Conservation (phyloP, 495 filamentous ascomycete species). For the Neurospora cerealis region DNA sequence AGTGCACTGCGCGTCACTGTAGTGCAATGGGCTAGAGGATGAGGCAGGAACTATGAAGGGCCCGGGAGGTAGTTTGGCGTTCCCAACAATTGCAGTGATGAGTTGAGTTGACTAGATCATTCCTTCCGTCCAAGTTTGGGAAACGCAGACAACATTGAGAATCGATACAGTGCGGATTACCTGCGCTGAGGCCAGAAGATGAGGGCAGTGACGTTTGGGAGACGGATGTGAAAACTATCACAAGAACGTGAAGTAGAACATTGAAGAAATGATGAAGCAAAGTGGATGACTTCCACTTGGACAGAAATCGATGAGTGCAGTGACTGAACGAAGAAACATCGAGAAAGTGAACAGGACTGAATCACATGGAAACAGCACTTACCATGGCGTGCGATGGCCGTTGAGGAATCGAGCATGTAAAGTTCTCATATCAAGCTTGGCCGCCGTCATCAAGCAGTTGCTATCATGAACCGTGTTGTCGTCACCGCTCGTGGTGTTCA, state of each 20-base stretch:
- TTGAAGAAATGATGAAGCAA: not conserved
- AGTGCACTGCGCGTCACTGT: not conserved
- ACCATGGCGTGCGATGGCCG: not conserved
- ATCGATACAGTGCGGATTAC: not conserved
- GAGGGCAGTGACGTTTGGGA: not conserved
- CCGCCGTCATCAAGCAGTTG: not conserved
- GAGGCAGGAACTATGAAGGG: too few relatives aligned
- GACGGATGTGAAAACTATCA: not conserved
- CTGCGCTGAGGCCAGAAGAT: accelerated
- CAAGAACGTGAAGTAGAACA: not conserved
- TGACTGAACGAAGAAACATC: not conserved
- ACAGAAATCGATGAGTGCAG: not conserved
- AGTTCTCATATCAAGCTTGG: not conserved
- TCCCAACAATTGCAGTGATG: not conserved
- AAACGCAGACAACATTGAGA: not conserved
- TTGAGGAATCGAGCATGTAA: not conserved
- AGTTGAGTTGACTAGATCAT: not conserved
- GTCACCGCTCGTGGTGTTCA: not conserved
- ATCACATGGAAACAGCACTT: not conserved
- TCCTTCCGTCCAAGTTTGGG: not conserved
- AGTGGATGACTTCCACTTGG: not conserved
- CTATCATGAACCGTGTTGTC: not conserved
- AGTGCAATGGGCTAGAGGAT: not conserved
- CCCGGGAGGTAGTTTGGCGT: too few relatives aligned
- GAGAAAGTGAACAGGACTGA: not conserved